Conservation (phyloP, 2,329 filamentous ascomycete species). For the Trichoderma sp. region DNA sequence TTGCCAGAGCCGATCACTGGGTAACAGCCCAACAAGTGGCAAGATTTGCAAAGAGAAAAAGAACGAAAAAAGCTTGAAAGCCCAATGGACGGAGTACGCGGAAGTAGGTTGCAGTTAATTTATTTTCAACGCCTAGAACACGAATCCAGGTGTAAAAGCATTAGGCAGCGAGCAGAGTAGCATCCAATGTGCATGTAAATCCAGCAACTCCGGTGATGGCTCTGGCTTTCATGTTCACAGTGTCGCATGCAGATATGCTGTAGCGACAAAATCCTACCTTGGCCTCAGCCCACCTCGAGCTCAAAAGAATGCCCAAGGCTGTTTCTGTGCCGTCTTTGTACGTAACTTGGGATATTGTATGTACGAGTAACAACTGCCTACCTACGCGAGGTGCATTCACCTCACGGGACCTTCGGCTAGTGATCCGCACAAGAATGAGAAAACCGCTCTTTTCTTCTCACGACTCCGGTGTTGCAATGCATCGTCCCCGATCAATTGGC, state of each 20-base stretch:
- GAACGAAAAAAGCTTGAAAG: not conserved
- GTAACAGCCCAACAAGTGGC: not conserved
- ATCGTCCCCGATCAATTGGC: not conserved
- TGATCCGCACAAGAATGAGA: not conserved
- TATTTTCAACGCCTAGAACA: not conserved
- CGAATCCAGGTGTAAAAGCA: not conserved
- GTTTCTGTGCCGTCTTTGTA: not conserved
- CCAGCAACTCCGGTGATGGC: not conserved
- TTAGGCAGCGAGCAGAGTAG: constrained; percentile 7
- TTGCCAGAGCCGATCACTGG: constrained; percentile 11
- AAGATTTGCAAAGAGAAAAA: not conserved
- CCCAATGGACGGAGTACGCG: not conserved
- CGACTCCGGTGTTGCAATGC: not conserved
- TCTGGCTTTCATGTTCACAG: not conserved
- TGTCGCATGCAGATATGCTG: constrained; percentile 8
- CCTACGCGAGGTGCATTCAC: not conserved
- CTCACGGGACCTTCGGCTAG: constrained; percentile 9
- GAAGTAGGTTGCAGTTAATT: not conserved
- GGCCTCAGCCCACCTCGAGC: not conserved
- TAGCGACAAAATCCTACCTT: not conserved
- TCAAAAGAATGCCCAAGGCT: not conserved
- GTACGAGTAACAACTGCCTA: not conserved
- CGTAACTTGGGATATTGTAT: not conserved
- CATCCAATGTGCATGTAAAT: not conserved
- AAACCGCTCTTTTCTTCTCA: not conserved